These are phyloP conservation scores for Pyrenula aspistea DNA, from an alignment of 495 filamentous ascomycete genomes.

Conservation along the genomic window DNA sequence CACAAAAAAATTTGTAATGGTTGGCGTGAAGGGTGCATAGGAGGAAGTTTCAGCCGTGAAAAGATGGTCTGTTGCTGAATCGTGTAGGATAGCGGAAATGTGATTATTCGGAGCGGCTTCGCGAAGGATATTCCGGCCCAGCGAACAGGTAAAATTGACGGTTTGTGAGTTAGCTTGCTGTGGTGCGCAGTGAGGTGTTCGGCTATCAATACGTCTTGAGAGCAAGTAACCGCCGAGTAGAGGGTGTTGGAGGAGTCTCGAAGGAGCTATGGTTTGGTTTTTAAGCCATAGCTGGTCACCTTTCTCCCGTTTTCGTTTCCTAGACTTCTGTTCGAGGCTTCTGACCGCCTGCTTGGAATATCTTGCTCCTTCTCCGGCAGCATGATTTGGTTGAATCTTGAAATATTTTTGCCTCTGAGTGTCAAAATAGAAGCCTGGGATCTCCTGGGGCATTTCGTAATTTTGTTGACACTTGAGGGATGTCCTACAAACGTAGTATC, in stretches of 20 bases:
- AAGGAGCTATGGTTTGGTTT: not conserved
- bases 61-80: not conserved
- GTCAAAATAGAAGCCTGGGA: not conserved
- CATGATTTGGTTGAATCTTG: not conserved
- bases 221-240: not conserved
- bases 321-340: constrained; percentile 5
- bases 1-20: not conserved
- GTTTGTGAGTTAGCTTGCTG: not conserved
- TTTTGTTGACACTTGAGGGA: no score
- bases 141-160: not conserved
- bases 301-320: not conserved
- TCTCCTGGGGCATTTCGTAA: not conserved
- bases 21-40: not conserved
- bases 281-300: not conserved
- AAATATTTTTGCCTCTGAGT: not conserved
- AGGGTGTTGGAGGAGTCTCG: not conserved
- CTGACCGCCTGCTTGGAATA: constrained; percentile 37
- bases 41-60: not conserved
- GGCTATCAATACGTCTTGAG: not conserved
- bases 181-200: not conserved
- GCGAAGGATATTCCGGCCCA: not conserved
- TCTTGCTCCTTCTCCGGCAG: constrained; percentile 16
- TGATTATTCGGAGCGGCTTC: not conserved
- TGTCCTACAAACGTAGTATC: no score
- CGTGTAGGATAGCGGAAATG: not conserved